Base-by-base conservation (phyloP, 148 eudicot species). In the Cornus kousa region DNA sequence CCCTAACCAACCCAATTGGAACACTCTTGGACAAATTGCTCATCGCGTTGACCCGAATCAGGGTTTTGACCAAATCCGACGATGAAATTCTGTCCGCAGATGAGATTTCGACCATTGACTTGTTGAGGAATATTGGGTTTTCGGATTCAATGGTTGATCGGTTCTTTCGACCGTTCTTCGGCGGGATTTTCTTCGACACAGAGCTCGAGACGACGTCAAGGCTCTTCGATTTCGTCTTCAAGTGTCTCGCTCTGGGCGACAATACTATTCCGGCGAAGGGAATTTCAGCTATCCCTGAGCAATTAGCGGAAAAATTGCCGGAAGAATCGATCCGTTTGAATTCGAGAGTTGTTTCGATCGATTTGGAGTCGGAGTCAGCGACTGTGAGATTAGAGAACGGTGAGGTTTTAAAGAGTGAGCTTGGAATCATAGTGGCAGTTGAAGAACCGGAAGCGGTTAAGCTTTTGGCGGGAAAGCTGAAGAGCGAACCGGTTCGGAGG, bases 101-200 rank as follows among this genome's bases (percentile, higher is more conserved):
- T 2, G 99, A 97, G 87, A 83, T 85, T 9, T 64, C 75, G 2
- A 90, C 90, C 33, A 31, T 92, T 50, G 91, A 91, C 24, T 65
- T 90, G 46, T 67, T 94, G 80, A 87, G 77, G 77, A 82, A 39
- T 8, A 77, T 71, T 2, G 97, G 99, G 1, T 97, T 94, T 73
- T 92, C 98, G 3, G 83, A 87, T 1, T 73, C 81, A 33, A 86
- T 91, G 1, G 50, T 97, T 48, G 94, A 94, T 55, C 78, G 97
- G 16, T 97, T 97, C 71, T 97, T 92, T 53, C 79, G 97, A 28
- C 99, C 98, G 4, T 97, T 97, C 72, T 97, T 97, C 40, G 98
- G 99, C 1, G 99, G 99, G 20, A 87, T 97, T 28, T 97, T 97
- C 85, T 94, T 97, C 72, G 99, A 97, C 40, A 74, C 66, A 20